A percentile compares a stretch with the other conserved stretches of the same genome.
phyloP scores from a whole-genome alignment of 129 eudicot species.

The Ambrosia trifida region DNA sequence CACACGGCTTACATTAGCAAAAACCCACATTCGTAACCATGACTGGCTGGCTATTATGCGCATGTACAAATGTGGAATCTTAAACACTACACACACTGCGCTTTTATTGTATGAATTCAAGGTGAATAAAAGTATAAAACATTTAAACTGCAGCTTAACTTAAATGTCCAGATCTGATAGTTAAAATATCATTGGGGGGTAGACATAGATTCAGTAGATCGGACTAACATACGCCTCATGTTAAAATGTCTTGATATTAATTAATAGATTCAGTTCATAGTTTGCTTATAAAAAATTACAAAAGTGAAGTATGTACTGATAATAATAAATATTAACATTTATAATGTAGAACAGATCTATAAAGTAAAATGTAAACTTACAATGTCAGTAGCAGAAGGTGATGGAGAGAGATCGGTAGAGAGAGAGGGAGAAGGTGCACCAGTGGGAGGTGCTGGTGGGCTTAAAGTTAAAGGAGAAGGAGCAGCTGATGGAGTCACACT shows the following conservation, averaged over 20 bases:
- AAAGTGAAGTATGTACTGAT: not conserved
- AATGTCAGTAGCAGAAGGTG: constrained; percentile 58
- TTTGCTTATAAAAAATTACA: not conserved
- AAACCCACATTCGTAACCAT: not conserved
- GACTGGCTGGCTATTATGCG: constrained; percentile 30
- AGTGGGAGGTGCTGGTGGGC: constrained; percentile 73
- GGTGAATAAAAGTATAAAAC: too few relatives aligned
- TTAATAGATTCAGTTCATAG: too few relatives aligned
- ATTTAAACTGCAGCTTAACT: not conserved
- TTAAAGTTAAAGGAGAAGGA: constrained; percentile 38
- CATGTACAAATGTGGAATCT: constrained; percentile 18
- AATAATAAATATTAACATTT: not conserved
- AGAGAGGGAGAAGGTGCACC: constrained; percentile 59
- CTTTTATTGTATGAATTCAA: too few relatives aligned
- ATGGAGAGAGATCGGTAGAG: constrained; percentile 44
- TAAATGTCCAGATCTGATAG: constrained; percentile 25
- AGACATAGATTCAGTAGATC: not conserved
- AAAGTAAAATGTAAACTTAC: constrained; percentile 26
- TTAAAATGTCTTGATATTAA: too few relatives aligned
- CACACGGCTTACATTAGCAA: constrained; percentile 29
- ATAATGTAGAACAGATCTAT: constrained; percentile 25
- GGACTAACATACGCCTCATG: not conserved
- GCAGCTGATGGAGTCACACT: constrained; percentile 33
- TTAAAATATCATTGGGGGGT: not conserved
- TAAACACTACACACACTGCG: too few relatives aligned